Evolutionary conservation across 192 early-diverging fungal genomes (phyloP).

Genomic region (Jimgerdemannia lactiflua): DNA sequence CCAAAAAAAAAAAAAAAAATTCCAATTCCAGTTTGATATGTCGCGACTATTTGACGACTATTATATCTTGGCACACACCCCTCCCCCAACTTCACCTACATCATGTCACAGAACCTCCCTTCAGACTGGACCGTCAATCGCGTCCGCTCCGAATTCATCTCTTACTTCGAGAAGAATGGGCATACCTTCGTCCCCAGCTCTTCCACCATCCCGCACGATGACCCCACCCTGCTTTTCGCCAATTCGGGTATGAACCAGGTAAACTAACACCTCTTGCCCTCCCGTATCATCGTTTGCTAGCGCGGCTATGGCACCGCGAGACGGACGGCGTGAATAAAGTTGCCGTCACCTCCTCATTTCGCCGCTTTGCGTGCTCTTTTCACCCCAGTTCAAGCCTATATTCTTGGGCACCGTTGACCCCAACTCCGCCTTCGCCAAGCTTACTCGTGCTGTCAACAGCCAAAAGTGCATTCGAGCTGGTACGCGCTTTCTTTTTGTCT

Average conservation of each 20-base stretch:
- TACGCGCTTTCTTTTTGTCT: conserved; percentile 20
- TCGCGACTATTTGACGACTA: too few species aligned
- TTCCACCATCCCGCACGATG: conserved; percentile 90
- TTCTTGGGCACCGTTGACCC: conserved; percentile 95
- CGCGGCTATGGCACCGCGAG: not conserved
- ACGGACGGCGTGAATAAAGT: not conserved
- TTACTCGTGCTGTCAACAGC: conserved; percentile 90
- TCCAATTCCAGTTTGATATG: too few species aligned
- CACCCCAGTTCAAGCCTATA: conserved; percentile 86
- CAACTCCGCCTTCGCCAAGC: conserved; percentile 87
- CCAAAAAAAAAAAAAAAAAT: too few species aligned
- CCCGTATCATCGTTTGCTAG: not conserved
- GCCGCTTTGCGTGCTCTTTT: not conserved
- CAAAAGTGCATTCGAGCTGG: conserved; percentile 99
- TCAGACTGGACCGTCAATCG: conserved; percentile 68
- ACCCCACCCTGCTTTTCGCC: conserved; percentile 94
- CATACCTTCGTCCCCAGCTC: conserved; percentile 87
- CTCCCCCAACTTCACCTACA: conserved; percentile 1
- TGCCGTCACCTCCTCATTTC: conserved; percentile 5
- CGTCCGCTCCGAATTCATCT: conserved; percentile 88
- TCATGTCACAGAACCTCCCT: not conserved
- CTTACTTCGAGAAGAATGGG: conserved; percentile 73
- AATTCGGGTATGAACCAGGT: conserved; percentile 98
- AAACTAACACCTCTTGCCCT: not conserved
- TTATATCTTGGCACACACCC: not conserved